Conservation (phyloP, 2,329 filamentous ascomycete species). For the Aspergillus sp. region DNA sequence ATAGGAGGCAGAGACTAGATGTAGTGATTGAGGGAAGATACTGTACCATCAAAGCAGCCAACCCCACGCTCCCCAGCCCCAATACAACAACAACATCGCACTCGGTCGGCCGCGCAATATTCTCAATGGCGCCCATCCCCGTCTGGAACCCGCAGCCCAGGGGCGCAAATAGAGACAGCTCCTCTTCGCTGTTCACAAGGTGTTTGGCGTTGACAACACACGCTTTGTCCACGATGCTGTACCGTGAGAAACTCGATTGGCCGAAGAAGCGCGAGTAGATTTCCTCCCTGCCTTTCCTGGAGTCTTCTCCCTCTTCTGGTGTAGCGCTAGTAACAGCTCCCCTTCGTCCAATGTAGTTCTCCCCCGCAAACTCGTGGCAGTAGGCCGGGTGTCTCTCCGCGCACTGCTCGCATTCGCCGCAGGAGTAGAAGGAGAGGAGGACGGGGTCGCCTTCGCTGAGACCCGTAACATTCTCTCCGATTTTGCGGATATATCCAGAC, state of each 20-base stretch:
- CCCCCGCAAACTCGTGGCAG: slow-evolving; percentile 27
- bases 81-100: slow-evolving; percentile 47
- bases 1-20: not conserved
- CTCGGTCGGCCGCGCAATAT: slow-evolving; percentile 43
- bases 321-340: not conserved
- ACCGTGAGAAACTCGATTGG: slow-evolving; percentile 34
- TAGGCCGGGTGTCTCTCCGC: slow-evolving; percentile 30
- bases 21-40: not conserved
- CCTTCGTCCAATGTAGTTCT: slow-evolving; percentile 19
- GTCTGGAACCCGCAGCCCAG: slow-evolving; percentile 39
- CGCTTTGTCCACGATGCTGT: slow-evolving; percentile 26
- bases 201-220: slow-evolving; percentile 25
- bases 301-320: too few species aligned
- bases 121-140: slow-evolving; percentile 41
- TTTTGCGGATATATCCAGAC: slow-evolving; percentile 19
- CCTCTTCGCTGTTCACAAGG: slow-evolving; percentile 23
- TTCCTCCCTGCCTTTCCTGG: not conserved
- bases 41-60: slow-evolving; percentile 50
- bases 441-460: slow-evolving; percentile 31
- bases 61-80: slow-evolving; percentile 53
- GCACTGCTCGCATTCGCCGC: slow-evolving; percentile 39
- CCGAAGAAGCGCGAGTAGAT: slow-evolving; percentile 31
- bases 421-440: slow-evolving; percentile 41
- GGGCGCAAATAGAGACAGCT: slow-evolving; percentile 30
- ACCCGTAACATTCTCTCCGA: slow-evolving; percentile 22